Conservation (phyloP, 352 stramenopile species). For the Phytophthora multivora region DNA sequence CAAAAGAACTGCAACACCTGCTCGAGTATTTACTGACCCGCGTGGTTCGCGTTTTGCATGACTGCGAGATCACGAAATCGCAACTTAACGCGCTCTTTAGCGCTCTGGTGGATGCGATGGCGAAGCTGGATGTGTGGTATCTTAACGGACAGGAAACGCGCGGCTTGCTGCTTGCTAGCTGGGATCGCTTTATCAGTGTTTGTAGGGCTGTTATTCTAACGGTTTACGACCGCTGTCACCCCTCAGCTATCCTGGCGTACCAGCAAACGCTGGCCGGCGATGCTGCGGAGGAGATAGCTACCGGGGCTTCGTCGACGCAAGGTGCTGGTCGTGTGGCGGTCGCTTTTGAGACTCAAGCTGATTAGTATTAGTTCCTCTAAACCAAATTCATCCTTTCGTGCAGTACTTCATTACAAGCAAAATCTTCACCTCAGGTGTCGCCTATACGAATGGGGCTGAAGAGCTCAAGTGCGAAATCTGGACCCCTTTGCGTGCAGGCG, state of each 20-base stretch:
- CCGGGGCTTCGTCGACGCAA: conserved; percentile 9
- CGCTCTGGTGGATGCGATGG: conserved; percentile 70
- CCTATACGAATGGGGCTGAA: not conserved
- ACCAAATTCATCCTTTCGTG: not conserved
- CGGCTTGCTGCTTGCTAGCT: conserved; percentile 59
- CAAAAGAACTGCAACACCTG: conserved; percentile 76
- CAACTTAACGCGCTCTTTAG: conserved; percentile 67
- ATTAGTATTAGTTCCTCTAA: conserved; percentile 9
- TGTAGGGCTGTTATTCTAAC: conserved; percentile 51
- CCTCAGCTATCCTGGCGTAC: conserved; percentile 12
- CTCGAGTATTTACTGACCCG: conserved; percentile 68
- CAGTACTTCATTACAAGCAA: not conserved
- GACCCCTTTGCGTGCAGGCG: conserved; percentile 16
- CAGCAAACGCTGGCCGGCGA: conserved; percentile 11
- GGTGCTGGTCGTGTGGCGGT: conserved; percentile 3
- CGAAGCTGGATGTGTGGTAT: conserved; percentile 76
- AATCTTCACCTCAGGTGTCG: not conserved
- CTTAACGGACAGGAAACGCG: conserved; percentile 68
- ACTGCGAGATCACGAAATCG: conserved; percentile 44
- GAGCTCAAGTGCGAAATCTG: conserved; percentile 1
- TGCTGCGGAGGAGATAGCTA: conserved; percentile 1
- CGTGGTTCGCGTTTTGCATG: conserved; percentile 62
- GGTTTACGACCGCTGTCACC: conserved; percentile 56
- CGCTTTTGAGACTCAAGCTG: conserved; percentile 14
- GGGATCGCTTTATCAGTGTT: conserved; percentile 76